Conservation (phyloP, 768 basidiomycete genomes). For the Phanerochaete carnosa region DNA sequence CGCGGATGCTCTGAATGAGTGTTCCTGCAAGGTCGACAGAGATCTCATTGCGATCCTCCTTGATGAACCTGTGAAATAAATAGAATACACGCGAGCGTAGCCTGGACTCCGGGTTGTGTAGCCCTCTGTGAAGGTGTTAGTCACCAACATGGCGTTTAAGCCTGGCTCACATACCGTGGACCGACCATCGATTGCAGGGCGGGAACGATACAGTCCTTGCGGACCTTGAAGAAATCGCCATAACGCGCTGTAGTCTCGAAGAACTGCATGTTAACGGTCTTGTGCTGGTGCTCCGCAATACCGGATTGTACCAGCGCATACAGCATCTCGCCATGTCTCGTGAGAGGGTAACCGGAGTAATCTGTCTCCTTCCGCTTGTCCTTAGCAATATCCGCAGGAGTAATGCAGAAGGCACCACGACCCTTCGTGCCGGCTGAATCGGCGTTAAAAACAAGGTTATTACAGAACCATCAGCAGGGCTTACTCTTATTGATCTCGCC, state of each 20-base stretch:
- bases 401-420: conserved; percentile 80
- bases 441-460: background rate
- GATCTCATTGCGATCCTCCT: conserved; percentile 76
- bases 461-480: conserved; percentile 21
- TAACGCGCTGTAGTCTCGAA: conserved; percentile 94
- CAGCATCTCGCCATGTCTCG: conserved; percentile 87
- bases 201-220: conserved; percentile 84
- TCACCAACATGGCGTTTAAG: conserved; percentile 3
- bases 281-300: conserved; percentile 79
- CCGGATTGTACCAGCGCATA: conserved; percentile 80
- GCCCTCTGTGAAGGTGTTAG: conserved; percentile 51
- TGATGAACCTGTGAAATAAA: conserved; percentile 89
- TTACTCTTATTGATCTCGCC: conserved; percentile 90
- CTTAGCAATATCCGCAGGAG: conserved; percentile 57
- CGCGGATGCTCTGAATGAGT: conserved; percentile 71
- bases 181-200: conserved; percentile 89
- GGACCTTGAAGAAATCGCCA: conserved; percentile 93
- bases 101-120: conserved; percentile 71
- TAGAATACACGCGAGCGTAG: conserved; percentile 84
- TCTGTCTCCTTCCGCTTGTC: conserved; percentile 65
- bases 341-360: conserved; percentile 81
- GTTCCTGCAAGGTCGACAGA: conserved; percentile 64
- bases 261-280: conserved; percentile 81
- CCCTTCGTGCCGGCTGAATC: conserved; percentile 71
- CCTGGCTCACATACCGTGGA: conserved; percentile 50